These are phyloP conservation scores for Olyra latifolia DNA, from an alignment of 176 grass and related monocot genomes.

Conservation along the genomic window DNA sequence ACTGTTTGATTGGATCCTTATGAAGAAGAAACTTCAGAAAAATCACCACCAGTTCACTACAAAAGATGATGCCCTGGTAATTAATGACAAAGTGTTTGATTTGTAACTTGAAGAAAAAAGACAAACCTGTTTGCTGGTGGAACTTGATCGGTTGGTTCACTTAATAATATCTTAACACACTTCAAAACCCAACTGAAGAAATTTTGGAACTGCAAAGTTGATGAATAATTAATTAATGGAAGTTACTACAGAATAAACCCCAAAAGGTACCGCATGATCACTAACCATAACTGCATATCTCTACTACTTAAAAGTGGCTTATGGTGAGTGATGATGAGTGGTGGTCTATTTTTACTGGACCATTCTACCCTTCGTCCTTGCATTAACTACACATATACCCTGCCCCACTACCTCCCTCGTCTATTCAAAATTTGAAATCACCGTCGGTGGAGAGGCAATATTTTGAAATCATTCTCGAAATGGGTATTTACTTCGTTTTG, in stretches of 20 bases:
- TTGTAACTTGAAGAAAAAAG: constrained; percentile 3
- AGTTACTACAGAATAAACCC: constrained; percentile 45
- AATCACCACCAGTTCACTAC: constrained; percentile 85
- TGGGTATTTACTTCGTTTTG: no score
- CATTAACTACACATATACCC: no score
- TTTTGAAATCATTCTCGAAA: no score
- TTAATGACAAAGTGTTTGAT: constrained; percentile 32
- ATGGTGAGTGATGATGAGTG: no score
- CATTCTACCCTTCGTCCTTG: no score
- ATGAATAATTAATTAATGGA: constrained; percentile 22
- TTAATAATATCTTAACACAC: constrained; percentile 82
- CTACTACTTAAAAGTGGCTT: no score
- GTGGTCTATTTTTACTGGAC: no score
- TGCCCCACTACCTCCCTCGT: no score
- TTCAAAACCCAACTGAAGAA: constrained; percentile 96
- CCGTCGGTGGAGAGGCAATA: no score
- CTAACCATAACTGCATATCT: constrained; percentile 13
- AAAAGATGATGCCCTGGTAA: constrained; percentile 20
- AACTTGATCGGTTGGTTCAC: constrained; percentile 81
- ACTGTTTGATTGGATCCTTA: constrained; percentile 80
- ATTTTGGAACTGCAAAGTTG: constrained; percentile 87
- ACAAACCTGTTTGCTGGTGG: constrained; percentile 69
- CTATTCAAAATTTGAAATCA: no score
- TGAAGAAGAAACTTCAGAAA: constrained; percentile 91
- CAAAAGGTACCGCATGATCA: constrained; percentile 15